Percentiles rank a stretch among this genome's conserved stretches.
Conservation (phyloP, 441 rosid species). For the Bocquillonia castaneifolia region DNA sequence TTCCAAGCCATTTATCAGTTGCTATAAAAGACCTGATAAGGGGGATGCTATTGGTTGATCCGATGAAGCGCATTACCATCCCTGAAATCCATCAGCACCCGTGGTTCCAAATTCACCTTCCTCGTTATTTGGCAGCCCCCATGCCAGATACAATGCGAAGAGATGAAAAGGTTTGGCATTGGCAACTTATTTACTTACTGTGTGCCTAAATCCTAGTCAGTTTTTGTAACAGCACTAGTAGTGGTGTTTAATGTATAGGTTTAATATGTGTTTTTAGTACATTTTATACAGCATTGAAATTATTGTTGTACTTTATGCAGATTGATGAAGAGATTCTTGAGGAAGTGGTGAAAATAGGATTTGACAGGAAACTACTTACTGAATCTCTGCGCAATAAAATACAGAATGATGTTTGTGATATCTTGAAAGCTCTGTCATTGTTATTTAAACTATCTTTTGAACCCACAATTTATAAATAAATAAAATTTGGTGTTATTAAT, state of each 20-base stretch:
- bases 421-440: constrained; percentile 4
- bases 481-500: constrained; percentile 14
- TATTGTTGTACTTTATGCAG: constrained; percentile 35
- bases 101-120: constrained; percentile 93
- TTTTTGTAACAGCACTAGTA: background rate
- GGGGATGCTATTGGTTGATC: constrained; percentile 92
- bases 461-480: constrained; percentile 13
- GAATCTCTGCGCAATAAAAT: constrained; percentile 79
- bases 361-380: constrained; percentile 66
- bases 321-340: constrained; percentile 91
- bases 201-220: background rate
- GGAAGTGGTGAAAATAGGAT: constrained; percentile 81
- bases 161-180: constrained; percentile 76
- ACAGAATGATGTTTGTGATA: constrained; percentile 67
- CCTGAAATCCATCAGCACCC: constrained; percentile 94
- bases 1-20: constrained; percentile 88
- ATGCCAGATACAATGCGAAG: constrained; percentile 94
- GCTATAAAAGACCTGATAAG: constrained; percentile 93
- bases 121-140: constrained; percentile 92
- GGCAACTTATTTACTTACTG: constrained; percentile 9
- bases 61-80: constrained; percentile 85
- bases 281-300: background rate
- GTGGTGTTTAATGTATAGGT: background rate
- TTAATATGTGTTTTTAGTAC: background rate
- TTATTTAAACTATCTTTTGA: background rate